phyloP scores from a whole-genome alignment of 2,329 filamentous ascomycete species.

The Colletotrichum falcatum region DNA sequence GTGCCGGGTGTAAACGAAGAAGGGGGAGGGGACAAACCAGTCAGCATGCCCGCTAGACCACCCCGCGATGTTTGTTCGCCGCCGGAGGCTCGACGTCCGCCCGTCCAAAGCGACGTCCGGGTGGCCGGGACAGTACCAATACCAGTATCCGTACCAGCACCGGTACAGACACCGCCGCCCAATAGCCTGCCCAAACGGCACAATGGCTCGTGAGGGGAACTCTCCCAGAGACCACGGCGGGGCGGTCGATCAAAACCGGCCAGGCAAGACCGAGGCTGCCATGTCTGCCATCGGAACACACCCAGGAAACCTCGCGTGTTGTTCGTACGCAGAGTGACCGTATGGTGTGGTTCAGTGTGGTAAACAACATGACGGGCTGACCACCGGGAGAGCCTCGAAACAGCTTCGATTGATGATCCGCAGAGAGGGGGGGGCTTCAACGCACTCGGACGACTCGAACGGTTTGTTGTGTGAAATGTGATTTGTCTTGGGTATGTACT shows the following conservation, averaged over 20 bases:
- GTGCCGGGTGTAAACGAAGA: not conserved
- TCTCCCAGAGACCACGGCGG: not conserved
- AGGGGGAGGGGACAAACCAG: not conserved
- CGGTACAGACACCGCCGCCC: no score
- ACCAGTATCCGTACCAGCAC: no score
- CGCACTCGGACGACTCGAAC: constrained; percentile 8
- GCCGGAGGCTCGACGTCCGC: not conserved
- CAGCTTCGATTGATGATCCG: constrained; percentile 15
- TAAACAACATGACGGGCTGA: not conserved
- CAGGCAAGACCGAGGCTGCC: constrained; percentile 3
- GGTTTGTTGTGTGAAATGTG: not conserved
- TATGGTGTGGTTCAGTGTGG: not conserved
- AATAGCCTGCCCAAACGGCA: not conserved
- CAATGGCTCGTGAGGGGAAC: not conserved
- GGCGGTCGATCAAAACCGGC: constrained; percentile 6
- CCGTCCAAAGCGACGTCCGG: not conserved
- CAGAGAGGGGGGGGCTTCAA: not conserved
- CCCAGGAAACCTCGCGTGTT: no score
- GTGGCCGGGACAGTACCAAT: not conserved
- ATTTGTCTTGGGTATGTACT: constrained; percentile 4
- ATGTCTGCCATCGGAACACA: no score
- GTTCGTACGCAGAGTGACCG: no score
- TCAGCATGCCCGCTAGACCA: not conserved
- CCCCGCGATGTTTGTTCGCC: not conserved
- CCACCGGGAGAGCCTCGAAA: constrained; percentile 16